These are phyloP conservation scores for Termitomyces bulborhizus DNA, from an alignment of 768 basidiomycete species.

Conservation along the genomic window DNA sequence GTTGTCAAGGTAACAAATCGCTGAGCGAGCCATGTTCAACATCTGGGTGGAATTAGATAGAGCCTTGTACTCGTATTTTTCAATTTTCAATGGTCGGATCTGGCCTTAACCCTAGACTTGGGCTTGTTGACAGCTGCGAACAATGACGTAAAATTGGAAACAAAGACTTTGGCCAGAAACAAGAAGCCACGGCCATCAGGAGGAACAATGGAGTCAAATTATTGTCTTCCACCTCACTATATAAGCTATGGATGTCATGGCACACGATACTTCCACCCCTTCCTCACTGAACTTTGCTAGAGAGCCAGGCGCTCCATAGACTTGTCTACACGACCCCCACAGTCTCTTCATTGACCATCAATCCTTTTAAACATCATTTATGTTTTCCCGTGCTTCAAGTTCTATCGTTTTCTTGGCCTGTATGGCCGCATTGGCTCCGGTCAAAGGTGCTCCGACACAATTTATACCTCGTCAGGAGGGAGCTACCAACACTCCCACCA, in stretches of 20 bases:
- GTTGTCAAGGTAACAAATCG: no score
- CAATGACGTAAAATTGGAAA: conserved; percentile 1
- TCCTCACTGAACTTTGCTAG: neutral
- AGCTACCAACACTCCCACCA: conserved; percentile 18
- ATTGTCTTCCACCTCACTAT: conserved; percentile 12
- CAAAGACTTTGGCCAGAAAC: neutral
- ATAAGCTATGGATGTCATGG: conserved; percentile 1
- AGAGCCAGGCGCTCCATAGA: conserved; percentile 17
- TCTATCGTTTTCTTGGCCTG: conserved; percentile 15
- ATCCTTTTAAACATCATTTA: neutral
- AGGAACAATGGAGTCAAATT: conserved; percentile 8
- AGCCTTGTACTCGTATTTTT: no score
- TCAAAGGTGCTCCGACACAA: conserved; percentile 27
- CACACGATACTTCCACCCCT: neutral
- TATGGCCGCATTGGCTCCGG: conserved; percentile 22
- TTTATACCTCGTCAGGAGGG: conserved; percentile 17
- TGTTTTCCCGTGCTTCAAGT: conserved; percentile 8
- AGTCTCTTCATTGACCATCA: conserved; percentile 4
- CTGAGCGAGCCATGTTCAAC: no score
- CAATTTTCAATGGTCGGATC: no score
- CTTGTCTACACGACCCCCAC: conserved; percentile 13
- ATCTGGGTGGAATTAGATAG: no score
- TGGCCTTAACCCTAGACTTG: conserved; percentile 6
- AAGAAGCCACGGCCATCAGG: neutral
- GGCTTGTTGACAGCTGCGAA: neutral